These are phyloP conservation scores for Immersiporthe knoxdaviesiana DNA, from an alignment of 2,329 filamentous ascomycete genomes.

Conservation along the genomic window DNA sequence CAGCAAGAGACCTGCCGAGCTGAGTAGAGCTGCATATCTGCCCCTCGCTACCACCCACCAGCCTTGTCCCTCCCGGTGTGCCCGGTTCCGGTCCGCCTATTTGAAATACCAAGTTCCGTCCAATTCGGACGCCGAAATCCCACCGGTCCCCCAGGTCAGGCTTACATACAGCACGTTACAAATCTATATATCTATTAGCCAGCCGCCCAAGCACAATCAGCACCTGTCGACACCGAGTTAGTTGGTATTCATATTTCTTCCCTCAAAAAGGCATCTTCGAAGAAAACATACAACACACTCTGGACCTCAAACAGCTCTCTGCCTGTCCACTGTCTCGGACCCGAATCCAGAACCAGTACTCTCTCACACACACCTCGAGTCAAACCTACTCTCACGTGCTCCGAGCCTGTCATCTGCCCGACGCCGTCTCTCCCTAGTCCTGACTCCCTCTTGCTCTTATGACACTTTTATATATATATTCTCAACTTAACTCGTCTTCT, in stretches of 20 bases:
- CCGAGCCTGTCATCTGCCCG: neutral
- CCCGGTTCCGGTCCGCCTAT: neutral
- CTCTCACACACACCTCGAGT: neutral
- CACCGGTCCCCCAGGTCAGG: neutral
- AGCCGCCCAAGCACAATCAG: neutral
- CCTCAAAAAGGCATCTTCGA: neutral
- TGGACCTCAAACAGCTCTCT: too few species aligned
- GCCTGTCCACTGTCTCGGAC: neutral
- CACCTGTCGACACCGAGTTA: neutral
- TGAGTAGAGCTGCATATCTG: conserved; percentile 7
- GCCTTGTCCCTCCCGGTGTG: neutral
- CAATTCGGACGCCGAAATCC: conserved; percentile 16
- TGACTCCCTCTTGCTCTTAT: neutral
- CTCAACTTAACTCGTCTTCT: neutral
- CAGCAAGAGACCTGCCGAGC: neutral
- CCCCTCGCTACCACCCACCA: neutral
- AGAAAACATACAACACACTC: too few species aligned
- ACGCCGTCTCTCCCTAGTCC: neutral
- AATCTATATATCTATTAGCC: neutral
- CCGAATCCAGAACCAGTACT: neutral
- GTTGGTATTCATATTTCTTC: too few species aligned
- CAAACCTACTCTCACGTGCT: neutral
- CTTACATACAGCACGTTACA: neutral
- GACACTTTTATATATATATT: neutral
- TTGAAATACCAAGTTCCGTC: neutral